A percentile compares a stretch with the other conserved stretches of the same genome.
Evolutionary conservation across 202 grass and related monocot species (phyloP).

Genomic region (Miscanthus sacchariflorus): DNA sequence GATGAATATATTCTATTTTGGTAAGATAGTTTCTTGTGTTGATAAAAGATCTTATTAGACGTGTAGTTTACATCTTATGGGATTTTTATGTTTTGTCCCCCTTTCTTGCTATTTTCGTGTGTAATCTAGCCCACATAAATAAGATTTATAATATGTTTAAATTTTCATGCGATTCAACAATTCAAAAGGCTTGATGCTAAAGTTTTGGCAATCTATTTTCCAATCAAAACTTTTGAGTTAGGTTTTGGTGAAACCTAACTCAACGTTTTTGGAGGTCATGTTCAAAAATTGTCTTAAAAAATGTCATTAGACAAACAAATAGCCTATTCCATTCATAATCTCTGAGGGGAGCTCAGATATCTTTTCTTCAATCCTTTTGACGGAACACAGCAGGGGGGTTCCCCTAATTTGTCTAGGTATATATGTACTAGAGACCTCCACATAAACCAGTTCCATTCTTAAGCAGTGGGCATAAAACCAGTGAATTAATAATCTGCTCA

Average conservation of each 20-base stretch:
- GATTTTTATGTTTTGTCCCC: not conserved
- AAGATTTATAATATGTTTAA: not conserved
- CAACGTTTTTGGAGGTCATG: not conserved
- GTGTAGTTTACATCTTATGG: not conserved
- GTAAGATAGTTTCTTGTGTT: not conserved
- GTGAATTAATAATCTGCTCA: not conserved
- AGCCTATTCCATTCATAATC: not conserved
- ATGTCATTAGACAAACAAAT: not conserved
- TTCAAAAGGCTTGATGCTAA: not conserved
- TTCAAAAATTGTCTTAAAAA: not conserved
- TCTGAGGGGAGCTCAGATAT: not conserved
- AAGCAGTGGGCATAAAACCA: constrained; percentile 3
- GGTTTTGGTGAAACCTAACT: not conserved
- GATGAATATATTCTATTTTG: constrained; percentile 3
- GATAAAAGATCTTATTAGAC: not conserved
- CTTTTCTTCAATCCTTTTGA: not conserved
- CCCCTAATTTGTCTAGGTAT: not conserved
- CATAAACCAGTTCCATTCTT: not conserved
- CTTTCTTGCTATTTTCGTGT: not conserved
- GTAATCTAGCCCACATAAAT: not conserved
- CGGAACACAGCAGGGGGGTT: not conserved
- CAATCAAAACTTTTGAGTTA: too few relatives aligned
- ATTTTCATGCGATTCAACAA: not conserved
- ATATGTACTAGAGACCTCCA: not conserved
- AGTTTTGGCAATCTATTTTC: not conserved